These are phyloP conservation scores for Colletotrichum coccodes DNA, from an alignment of 2,329 filamentous ascomycete species.

Conservation along the genomic window DNA sequence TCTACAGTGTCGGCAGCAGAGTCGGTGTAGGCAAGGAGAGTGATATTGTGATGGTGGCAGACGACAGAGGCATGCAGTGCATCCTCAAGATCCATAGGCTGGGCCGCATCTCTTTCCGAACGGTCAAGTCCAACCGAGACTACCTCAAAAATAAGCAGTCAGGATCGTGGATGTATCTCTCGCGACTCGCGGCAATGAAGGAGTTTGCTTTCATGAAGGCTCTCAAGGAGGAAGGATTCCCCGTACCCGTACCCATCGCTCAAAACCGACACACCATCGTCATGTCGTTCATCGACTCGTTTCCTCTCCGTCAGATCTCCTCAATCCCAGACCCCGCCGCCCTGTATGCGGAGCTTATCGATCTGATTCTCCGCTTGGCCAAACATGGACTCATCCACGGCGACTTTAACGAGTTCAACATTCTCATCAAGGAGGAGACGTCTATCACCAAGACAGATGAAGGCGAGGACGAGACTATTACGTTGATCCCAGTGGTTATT, in stretches of 20 bases:
- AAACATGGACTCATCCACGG: constrained; percentile 93
- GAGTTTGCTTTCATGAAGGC: constrained; percentile 96
- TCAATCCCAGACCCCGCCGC: constrained; percentile 82
- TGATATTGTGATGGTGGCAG: constrained; percentile 94
- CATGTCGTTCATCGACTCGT: constrained; percentile 93
- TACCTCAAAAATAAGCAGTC: constrained; percentile 85
- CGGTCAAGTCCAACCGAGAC: constrained; percentile 94
- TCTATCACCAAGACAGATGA: constrained; percentile 45
- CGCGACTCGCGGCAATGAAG: constrained; percentile 89
- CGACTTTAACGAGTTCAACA: constrained; percentile 99
- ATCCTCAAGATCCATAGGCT: constrained; percentile 97
- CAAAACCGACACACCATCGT: constrained; percentile 96
- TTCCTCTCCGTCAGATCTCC: constrained; percentile 89
- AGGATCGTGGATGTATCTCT: constrained; percentile 98
- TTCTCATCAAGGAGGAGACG: constrained; percentile 84
- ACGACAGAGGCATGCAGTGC: constrained; percentile 78
- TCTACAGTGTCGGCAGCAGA: constrained; percentile 94
- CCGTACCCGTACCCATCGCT: constrained; percentile 86
- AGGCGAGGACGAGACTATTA: constrained; percentile 56
- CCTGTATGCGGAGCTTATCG: constrained; percentile 93
- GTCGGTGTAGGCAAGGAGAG: constrained; percentile 98
- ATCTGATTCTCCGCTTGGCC: constrained; percentile 85
- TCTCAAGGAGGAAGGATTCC: constrained; percentile 84
- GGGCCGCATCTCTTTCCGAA: constrained; percentile 95
- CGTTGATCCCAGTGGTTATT: constrained; percentile 84